Evolutionary conservation across 2,329 filamentous ascomycete genomes (phyloP).

Genomic region (Alternaria incomplexa): DNA sequence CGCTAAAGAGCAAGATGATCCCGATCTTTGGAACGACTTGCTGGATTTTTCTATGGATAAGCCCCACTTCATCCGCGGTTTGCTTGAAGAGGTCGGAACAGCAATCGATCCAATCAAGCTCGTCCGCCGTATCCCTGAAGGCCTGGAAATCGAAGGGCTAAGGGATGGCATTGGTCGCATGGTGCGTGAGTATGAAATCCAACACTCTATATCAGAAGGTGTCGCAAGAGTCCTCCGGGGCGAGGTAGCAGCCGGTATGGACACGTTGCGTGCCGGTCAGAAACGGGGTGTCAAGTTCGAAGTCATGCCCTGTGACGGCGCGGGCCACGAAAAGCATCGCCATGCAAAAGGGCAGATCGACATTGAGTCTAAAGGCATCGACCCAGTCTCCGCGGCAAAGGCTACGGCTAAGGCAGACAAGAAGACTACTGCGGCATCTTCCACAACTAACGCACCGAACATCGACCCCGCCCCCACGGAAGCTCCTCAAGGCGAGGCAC

Average conservation of each 20-base stretch:
- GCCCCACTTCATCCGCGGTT: slow-evolving; percentile 87
- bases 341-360: slow-evolving; percentile 31
- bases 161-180: slow-evolving; percentile 87
- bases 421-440: slow-evolving; percentile 27
- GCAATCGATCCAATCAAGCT: slow-evolving; percentile 91
- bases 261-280: slow-evolving; percentile 77
- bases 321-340: slow-evolving; percentile 16
- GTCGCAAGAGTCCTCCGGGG: slow-evolving; percentile 85
- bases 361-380: slow-evolving; percentile 36
- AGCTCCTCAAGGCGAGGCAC: slow-evolving; percentile 30
- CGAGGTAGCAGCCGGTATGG: slow-evolving; percentile 86
- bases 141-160: slow-evolving; percentile 88
- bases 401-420: slow-evolving; percentile 27
- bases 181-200: slow-evolving; percentile 94
- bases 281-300: slow-evolving; percentile 89
- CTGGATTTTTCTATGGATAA: slow-evolving; percentile 98
- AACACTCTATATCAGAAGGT: slow-evolving; percentile 88
- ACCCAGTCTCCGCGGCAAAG: slow-evolving; percentile 32
- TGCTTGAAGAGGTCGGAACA: slow-evolving; percentile 93
- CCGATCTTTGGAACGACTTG: slow-evolving; percentile 92
- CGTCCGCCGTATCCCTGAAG: slow-evolving; percentile 88
- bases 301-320: slow-evolving; percentile 59
- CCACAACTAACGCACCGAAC: slow-evolving; percentile 22
- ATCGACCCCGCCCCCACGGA: slow-evolving; percentile 31
- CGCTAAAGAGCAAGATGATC: slow-evolving; percentile 89